Conservation (phyloP, 192 early-diverging fungal species). For the Umbelopsis ramanniana region DNA sequence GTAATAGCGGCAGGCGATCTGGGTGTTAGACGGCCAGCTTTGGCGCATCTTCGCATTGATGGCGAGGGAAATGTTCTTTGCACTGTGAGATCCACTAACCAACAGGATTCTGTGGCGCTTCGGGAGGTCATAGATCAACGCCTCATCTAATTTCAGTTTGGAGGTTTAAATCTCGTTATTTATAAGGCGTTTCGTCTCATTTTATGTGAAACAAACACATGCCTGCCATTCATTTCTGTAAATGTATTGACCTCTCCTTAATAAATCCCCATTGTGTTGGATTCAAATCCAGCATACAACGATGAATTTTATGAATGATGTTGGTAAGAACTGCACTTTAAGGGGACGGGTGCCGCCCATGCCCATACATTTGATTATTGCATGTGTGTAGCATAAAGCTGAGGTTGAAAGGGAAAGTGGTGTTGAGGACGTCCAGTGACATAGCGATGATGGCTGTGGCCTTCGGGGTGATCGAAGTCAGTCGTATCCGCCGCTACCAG, state of each 20-base stretch:
- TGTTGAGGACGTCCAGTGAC: neutral
- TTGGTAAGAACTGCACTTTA: no score
- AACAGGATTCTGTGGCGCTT: neutral
- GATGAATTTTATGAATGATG: no score
- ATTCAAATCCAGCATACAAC: no score
- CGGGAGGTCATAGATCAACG: conserved; percentile 2
- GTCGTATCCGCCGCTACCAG: neutral
- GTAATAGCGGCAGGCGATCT: conserved; percentile 24
- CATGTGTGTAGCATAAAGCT: neutral
- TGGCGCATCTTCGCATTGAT: conserved; percentile 27
- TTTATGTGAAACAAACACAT: no score
- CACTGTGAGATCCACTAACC: neutral
- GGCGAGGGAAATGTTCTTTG: neutral
- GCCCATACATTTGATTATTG: neutral
- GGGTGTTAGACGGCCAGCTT: neutral
- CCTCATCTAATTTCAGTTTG: neutral
- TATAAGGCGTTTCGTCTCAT: no score
- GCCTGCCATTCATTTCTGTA: no score
- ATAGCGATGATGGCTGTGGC: neutral
- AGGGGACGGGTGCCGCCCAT: no score
- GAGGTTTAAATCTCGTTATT: no score
- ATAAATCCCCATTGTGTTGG: no score
- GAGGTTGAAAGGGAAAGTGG: neutral
- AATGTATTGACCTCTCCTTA: no score
- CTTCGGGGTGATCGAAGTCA: neutral